These are phyloP conservation scores for Taiozyma sp. DNA, from an alignment of 1,139 yeast species.

Conservation along the genomic window DNA sequence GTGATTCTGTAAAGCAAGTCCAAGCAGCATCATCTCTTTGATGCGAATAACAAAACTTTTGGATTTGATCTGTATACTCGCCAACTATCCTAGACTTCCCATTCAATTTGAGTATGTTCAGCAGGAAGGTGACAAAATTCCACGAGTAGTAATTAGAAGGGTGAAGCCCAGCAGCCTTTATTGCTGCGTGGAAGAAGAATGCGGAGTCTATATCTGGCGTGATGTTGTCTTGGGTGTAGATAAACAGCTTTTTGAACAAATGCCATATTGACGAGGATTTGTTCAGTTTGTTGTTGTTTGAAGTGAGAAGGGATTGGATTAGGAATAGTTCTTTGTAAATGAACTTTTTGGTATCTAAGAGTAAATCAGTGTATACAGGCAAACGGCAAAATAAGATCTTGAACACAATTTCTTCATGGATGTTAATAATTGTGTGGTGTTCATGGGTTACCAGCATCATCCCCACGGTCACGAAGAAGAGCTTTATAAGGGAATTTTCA, in stretches of 20 bases:
- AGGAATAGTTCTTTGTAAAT: constrained; percentile 24
- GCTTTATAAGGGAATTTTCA: constrained; percentile 4
- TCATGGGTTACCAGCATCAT: constrained; percentile 36
- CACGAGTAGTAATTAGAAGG: constrained; percentile 42
- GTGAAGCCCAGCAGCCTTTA: constrained; percentile 30
- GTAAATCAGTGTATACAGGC: constrained; percentile 7
- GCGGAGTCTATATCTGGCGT: neutral
- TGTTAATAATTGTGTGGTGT: constrained; percentile 30
- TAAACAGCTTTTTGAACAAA: constrained; percentile 28
- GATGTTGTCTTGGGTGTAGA: constrained; percentile 6
- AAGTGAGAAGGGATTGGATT: constrained; percentile 29
- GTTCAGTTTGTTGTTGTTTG: constrained; percentile 34
- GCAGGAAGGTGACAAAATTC: constrained; percentile 32
- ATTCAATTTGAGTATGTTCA: constrained; percentile 18
- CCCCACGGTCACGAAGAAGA: constrained; percentile 29
- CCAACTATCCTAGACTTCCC: constrained; percentile 1
- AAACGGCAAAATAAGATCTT: constrained; percentile 2
- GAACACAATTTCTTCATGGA: constrained; percentile 25
- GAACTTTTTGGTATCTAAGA: constrained; percentile 11
- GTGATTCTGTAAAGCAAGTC: constrained; percentile 27
- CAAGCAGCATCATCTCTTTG: constrained; percentile 42
- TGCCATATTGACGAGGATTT: constrained; percentile 42
- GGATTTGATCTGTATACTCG: constrained; percentile 16
- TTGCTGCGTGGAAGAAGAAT: constrained; percentile 17
- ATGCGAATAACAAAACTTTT: constrained; percentile 30